Conservation (phyloP, 2,329 filamentous ascomycete species). For the Paraphoma chrysanthemicola region DNA sequence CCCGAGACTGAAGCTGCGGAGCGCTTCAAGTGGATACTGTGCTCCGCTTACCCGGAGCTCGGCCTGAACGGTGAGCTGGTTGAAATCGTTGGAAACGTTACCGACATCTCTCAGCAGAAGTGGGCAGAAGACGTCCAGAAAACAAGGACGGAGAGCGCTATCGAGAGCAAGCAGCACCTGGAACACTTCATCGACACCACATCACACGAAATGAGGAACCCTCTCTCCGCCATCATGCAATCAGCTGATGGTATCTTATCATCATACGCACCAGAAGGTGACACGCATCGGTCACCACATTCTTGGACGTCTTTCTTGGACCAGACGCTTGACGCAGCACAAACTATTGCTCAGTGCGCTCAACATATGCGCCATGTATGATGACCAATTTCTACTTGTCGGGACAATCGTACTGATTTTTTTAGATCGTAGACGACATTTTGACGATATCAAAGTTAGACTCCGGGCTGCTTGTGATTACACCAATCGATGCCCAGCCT, state of each 20-base stretch:
- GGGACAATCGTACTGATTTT: too few species aligned
- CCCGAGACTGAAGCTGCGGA: constrained; percentile 16
- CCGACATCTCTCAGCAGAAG: constrained; percentile 48
- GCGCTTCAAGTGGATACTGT: constrained; percentile 38
- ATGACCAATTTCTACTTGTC: too few species aligned
- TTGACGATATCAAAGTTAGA: constrained; percentile 55
- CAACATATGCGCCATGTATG: constrained; percentile 51
- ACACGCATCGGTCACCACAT: constrained; percentile 6
- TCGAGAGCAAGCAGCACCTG: constrained; percentile 42
- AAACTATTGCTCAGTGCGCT: constrained; percentile 53
- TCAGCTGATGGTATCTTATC: constrained; percentile 50
- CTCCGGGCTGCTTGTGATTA: constrained; percentile 51
- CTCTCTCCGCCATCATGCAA: constrained; percentile 52
- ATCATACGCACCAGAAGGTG: constrained; percentile 24
- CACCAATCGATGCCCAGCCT: constrained; percentile 47
- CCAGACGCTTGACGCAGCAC: constrained; percentile 41
- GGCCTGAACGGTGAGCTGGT: constrained; percentile 28
- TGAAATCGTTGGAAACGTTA: constrained; percentile 44
- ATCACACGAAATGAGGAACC: constrained; percentile 54
- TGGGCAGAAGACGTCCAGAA: constrained; percentile 45
- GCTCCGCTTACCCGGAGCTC: constrained; percentile 38
- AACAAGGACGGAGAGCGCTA: constrained; percentile 33
- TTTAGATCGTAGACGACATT: constrained; percentile 54
- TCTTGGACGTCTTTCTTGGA: constrained; percentile 26
- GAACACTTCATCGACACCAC: constrained; percentile 47